Evolutionary conservation across 139 green algal species (phyloP), one percentile per base, ranked within the genome.

Genomic region (Spirogloea muscicola): DNA sequence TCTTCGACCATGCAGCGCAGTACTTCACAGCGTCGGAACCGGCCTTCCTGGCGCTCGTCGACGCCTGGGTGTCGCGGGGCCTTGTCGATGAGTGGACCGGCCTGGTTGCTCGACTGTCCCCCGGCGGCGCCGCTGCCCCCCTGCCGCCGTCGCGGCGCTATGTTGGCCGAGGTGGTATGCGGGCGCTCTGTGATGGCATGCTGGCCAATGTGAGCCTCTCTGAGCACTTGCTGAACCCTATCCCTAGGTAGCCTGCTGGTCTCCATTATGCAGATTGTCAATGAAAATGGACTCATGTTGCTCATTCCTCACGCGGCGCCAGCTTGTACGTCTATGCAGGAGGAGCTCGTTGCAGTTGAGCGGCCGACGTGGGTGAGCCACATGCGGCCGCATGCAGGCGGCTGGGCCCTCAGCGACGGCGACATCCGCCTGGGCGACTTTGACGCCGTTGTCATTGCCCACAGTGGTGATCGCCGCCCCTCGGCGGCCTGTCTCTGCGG

Each of bases 371-470:
- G 88, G 88, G 81, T 93, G 7, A 77, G 78, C 59, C 65, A 76
- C 58, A 84, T 90, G 75, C 21, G 33, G 37, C 63, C 48, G 21
- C 39, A 34, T 10, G 34, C 31, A 21, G 38, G 65, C 36, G 27
- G 72, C 18, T 74, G 58, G 41, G 40, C 34, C 3, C 65, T 77
- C 7, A 25, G 59, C 10, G 37, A 68, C 0, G 38, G 58, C 13
- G 48, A 25, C 4, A 3, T 49, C n/a, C 25, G 57, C 42, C 38
- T 34, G 41, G 58, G 68, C 60, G 44, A 77, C n/a, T 93, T 84
- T 68, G 86, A 89, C 40, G 79, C 79, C 10, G 89, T 91, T 3
- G 89, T 92, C 13, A 91, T 95, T 27, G 87, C 90, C 4, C 90
- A 95, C 82, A 95, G 95, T 58, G 90, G 68, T 76, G 16, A 21